Base-by-base conservation (phyloP, 2,329 filamentous ascomycete species). In the Ophiocordyceps camponoti-leonardi region DNA sequence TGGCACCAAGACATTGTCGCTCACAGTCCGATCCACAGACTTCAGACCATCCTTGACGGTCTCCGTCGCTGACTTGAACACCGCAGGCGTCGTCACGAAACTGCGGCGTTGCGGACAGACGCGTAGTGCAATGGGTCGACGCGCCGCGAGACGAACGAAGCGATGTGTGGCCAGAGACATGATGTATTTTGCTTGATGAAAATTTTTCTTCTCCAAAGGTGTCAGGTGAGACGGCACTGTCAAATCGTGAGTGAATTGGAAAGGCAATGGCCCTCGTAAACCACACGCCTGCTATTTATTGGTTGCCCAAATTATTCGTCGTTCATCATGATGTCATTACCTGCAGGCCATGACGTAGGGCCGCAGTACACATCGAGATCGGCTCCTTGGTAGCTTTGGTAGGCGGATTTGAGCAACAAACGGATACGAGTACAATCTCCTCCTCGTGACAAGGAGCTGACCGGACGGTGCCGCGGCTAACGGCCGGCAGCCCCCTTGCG, bases 1-100 rank as follows among this genome's bases (percentile, higher is more conserved):
- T 37, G 75, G 74, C 22, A 80, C 72, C 26, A 79, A 72, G 18
- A 81, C 56, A 56, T 77, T 79, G 56, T 77, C 71, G 48, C 72
- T 71, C 40, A 81, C 73, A 44, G 64, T 67, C 28, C 74, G 67
- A 62, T 81, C 75, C 6, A 79, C 73, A 6, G 61, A 63, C 61
- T 80, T 77, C 47, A 75, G 59, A 4, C 68, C 68, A 49, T 81
- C 75, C 61, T 79, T 81, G 53, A 73, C 70, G 0, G 67, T 52
- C 47, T 79, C 73, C 44, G 70, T 63, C 3, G 68, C 62, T 11
- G 67, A 63, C 62, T 76, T 77, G 42, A 64, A 65, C 10, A 60
- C 51, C 2, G 41, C 23, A 7, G 33, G 33, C 6, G 33, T 37
- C 14, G n/a, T 16, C 6, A 18, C 33, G 14, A 37, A 37, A 12